Evolutionary conservation across 129 eudicot genomes (phyloP), one percentile per base, ranked within the genome.

Genomic region (Cynara cardunculus): DNA sequence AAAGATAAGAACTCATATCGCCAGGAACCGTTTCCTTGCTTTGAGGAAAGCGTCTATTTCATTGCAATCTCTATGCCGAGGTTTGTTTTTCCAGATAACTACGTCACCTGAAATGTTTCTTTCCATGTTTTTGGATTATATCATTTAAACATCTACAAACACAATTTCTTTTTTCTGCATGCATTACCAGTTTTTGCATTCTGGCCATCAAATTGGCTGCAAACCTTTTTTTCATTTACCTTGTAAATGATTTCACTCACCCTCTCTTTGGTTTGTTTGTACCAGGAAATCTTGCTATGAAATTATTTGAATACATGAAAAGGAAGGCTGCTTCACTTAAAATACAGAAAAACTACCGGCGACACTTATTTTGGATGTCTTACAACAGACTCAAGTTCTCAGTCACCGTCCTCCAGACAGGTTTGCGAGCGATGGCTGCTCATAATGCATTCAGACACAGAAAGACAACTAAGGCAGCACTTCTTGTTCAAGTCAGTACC

Each of bases 401-500:
- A 8, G 94, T 86, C 69, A 59, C 72, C 69, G 80, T 85, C 37
- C 56, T 95, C 67, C 99, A 95, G 90, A 85, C 93, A 72, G 97
- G 97, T 62, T 67, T 91, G 73, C 80, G 97, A 77, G 93, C 90
- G 35, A 89, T 89, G 94, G 93, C 93, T 80, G 91, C 93, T 77
- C 93, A 82, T 72, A 84, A 77, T 27, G 89, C 88, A 46, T 90
- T 95, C 80, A 89, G 94, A 84, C 80, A 81, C 76, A 92, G 67
- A 76, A 92, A 86, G 78, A 83, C 82, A 82, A 84, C 91, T 46
- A 92, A 88, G 35, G 99, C 97, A 46, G 91, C 99, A 65, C 90
- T 86, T 31, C 80, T 77, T 76, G 88, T 95, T 71, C 97, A 95
- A 91, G 99, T 89, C 73, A 76, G 79, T 80, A 28, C 77, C 49